Base-by-base conservation (phyloP, 1,139 yeast species). In the Geotrichum histeridarum region DNA sequence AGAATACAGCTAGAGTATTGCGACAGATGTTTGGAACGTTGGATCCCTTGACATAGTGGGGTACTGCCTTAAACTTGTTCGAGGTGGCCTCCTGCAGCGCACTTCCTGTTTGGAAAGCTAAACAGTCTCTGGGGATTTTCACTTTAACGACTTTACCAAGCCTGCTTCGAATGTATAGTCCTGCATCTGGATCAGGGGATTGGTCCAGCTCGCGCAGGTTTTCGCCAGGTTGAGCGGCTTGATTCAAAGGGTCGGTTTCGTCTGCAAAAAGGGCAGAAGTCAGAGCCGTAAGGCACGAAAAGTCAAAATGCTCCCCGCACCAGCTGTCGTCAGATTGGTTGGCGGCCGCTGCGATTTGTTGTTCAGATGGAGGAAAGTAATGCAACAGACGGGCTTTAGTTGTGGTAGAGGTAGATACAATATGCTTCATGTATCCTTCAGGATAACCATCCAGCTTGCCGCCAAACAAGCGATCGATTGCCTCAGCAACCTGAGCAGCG, bases 281-380 rank as follows among this genome's bases (percentile, higher is more conserved):
- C 39, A 82, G 70, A 0, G 83, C 86, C 0, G 86, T 82, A 36
- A 82, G 66, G 63, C 86, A 80, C 3, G 84, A 79, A 62, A 82
- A 86, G 65, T 82, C 86, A 47, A 77, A 61, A 63, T 82, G 87
- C 60, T 81, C 84, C 1, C 85, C 86, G 67, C 87, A 82, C 86
- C 87, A 82, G 52, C 74, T 73, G 4, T 57, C 58, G 7, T 57
- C 59, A 1, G 51, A 53, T 2, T 56, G 52, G 1, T 33, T 8
- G 15, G 11, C 38, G 14, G 47, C 47, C 12, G 33, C 30, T 11
- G 32, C 32, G 7, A 22, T n/a, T 31, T 18, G 32, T 2, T 36
- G 32, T 18, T 42, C 15, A 5, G 53, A 15, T n/a, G 42, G 42
- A 1, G 57, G 57, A 45, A 52, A 81, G 63, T 82, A 82, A 60